phyloP scores from a whole-genome alignment of 305 asterid genomes.

The Fraxinus dipetala region DNA sequence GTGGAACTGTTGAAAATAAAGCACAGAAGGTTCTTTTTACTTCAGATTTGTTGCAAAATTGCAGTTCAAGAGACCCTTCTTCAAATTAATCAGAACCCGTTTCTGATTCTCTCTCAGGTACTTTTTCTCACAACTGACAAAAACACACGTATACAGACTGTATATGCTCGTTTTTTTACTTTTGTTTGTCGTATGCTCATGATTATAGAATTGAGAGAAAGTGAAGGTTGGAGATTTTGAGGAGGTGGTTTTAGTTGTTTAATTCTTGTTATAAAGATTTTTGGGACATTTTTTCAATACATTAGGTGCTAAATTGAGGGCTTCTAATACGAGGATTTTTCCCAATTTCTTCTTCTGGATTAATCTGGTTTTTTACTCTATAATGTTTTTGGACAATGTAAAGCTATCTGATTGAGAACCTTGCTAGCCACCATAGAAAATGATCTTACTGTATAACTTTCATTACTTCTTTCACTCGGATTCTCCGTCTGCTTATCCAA shows the following conservation, averaged over 20 bases:
- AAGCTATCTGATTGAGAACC: neutral
- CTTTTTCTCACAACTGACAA: neutral
- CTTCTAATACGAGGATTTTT: neutral
- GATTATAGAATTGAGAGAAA: neutral
- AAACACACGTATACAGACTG: neutral
- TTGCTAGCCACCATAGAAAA: neutral
- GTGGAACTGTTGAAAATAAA: neutral
- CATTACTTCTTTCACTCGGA: neutral
- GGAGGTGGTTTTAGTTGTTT: neutral
- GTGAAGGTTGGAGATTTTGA: neutral
- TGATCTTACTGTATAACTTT: neutral
- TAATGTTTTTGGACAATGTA: neutral
- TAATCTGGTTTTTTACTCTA: neutral
- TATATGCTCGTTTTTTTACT: neutral
- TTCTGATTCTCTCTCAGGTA: neutral
- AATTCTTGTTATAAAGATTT: neutral
- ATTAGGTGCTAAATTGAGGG: slow-evolving; percentile 4
- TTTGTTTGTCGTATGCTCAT: neutral
- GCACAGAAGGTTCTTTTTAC: neutral
- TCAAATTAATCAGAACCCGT: neutral
- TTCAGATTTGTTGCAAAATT: neutral
- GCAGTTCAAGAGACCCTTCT: neutral
- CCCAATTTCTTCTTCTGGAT: neutral
- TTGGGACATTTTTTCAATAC: neutral
- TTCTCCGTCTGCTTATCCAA: neutral